phyloP scores from a whole-genome alignment of 768 basidiomycete species.

The Termitomyces bulborhizus region DNA sequence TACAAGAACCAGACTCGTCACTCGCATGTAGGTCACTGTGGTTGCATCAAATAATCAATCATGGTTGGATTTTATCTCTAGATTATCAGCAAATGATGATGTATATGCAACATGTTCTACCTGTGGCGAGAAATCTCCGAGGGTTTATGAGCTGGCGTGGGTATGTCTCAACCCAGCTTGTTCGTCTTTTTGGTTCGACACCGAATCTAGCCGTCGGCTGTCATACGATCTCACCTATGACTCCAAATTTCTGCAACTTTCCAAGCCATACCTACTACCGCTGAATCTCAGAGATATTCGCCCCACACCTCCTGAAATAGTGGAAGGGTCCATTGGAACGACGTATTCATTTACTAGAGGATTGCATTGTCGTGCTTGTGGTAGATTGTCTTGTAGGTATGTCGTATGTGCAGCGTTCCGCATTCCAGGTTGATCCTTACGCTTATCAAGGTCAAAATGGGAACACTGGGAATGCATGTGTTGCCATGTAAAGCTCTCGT shows the following conservation, averaged over 20 bases:
- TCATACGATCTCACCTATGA: slow-evolving; percentile 39
- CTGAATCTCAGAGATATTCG: slow-evolving; percentile 30
- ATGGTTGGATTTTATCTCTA: not conserved
- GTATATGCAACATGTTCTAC: slow-evolving; percentile 28
- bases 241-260: slow-evolving; percentile 36
- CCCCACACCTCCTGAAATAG: slow-evolving; percentile 26
- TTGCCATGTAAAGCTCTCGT: slow-evolving; percentile 40
- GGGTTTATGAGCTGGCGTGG: slow-evolving; percentile 52
- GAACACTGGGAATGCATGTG: slow-evolving; percentile 63
- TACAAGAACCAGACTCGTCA: not conserved
- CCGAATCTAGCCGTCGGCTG: slow-evolving; percentile 21
- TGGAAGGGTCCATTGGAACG: slow-evolving; percentile 36
- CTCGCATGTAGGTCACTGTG: not conserved
- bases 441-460: slow-evolving; percentile 58
- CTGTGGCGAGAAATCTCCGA: slow-evolving; percentile 41
- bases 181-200: slow-evolving; percentile 44
- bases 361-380: slow-evolving; percentile 64
- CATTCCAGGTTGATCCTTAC: not conserved
- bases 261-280: slow-evolving; percentile 25
- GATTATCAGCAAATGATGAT: slow-evolving; percentile 12
- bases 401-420: slow-evolving; percentile 10
- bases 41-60: not conserved
- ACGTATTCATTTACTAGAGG: slow-evolving; percentile 55
- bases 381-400: slow-evolving; percentile 70
- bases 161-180: slow-evolving; percentile 61